Evolutionary conservation across 1,284 basidiomycete species (phyloP).

Genomic region (Puccinia horiana): DNA sequence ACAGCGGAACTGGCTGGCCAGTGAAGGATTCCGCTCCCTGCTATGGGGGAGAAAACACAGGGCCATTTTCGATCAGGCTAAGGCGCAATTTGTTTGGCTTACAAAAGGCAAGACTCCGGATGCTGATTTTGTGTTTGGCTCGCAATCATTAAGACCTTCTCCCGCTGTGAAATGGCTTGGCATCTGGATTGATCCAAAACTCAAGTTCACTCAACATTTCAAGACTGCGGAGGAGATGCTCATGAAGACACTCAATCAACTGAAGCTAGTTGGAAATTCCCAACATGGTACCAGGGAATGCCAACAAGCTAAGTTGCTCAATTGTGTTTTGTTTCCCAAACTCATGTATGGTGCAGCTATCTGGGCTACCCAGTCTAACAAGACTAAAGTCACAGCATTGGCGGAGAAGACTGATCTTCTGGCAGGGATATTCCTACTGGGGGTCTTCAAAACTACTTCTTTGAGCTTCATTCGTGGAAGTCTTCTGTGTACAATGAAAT

Average conservation of each 20-base stretch:
- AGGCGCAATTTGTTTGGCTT: constrained; percentile 1
- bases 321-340: background rate
- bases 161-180: constrained; percentile 5
- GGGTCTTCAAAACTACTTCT: no score
- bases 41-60: constrained; percentile 7
- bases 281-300: background rate
- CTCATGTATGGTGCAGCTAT: background rate
- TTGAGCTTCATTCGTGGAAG: no score
- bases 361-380: constrained; percentile 1
- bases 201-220: background rate
- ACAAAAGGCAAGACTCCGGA: background rate
- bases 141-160: background rate
- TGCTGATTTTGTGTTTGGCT: background rate
- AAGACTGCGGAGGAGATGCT: background rate
- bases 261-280: background rate
- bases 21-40: background rate
- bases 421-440: background rate
- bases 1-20: background rate
- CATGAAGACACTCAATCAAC: background rate
- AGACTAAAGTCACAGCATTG: background rate
- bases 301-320: background rate
- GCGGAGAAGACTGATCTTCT: background rate
- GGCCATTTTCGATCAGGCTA: constrained; percentile 22
- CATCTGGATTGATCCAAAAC: background rate
- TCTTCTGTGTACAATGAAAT: no score